phyloP scores from a whole-genome alignment of 2,329 filamentous ascomycete genomes.

The Lomentospora prolificans region DNA sequence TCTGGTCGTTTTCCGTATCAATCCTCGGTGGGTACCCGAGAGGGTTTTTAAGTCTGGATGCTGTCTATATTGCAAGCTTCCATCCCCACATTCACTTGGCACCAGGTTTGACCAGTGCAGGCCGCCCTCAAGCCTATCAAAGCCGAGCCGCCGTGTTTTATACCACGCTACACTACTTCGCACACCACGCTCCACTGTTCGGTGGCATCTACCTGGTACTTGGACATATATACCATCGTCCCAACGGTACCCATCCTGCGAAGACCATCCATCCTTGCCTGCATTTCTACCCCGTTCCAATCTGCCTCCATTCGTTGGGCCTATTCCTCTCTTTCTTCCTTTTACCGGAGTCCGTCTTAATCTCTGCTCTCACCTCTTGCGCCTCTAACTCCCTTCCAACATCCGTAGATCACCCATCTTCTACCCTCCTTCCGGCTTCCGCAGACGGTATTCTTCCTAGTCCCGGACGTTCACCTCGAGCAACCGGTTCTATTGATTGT shows the following conservation, averaged over 20 bases:
- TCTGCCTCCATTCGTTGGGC: not conserved
- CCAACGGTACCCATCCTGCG: not conserved
- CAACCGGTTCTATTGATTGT: too few species aligned
- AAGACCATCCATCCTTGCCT: not conserved
- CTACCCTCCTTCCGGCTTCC: too few species aligned
- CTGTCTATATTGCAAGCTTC: conserved; percentile 1
- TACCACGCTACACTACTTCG: not conserved
- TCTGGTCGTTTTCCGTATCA: not conserved
- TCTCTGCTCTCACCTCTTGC: not conserved
- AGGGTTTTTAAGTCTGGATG: not conserved
- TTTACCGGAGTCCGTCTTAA: not conserved
- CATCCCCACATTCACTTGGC: conserved; percentile 8
- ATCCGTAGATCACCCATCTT: too few species aligned
- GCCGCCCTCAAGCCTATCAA: not conserved
- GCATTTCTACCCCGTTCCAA: not conserved
- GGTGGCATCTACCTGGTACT: not conserved
- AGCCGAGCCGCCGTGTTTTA: not conserved
- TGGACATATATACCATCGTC: conserved; percentile 3
- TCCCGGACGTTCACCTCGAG: too few species aligned
- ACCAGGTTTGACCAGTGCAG: not conserved
- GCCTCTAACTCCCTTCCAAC: not conserved
- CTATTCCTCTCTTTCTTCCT: not conserved
- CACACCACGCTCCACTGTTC: not conserved
- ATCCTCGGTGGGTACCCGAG: not conserved
- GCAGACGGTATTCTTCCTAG: too few species aligned